Evolutionary conservation across 139 green algal genomes (phyloP), one percentile per base, ranked within the genome.

Genomic region (Trebouxia sp.): DNA sequence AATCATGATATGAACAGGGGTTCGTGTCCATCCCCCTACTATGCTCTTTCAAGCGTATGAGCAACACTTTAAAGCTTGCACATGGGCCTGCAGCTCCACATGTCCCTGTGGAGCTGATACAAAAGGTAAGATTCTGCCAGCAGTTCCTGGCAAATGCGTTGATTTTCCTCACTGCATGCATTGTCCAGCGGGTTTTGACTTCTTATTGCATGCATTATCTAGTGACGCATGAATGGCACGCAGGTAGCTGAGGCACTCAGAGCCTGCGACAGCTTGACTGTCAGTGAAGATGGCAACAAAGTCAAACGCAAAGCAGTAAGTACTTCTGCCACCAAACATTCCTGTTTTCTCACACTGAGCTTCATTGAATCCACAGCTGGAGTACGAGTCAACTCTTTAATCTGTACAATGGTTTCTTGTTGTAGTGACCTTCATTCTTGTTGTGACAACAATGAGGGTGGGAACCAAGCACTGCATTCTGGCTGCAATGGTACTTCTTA

Each of bases 21-120:
- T 92, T 81, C 47, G 93, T 97, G 0, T 85, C 92, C 42, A 76
- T 97, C 10, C 83, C 84, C 1, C 76, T 96, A 24, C 80, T 97
- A 24, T 89, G 89, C 56, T 91, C 92, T 1, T 98, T 98, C 66
- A 76, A 75, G n/a, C 92, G 94, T 65, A 97, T 98, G 92, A 80
- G 84, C 0, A 51, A 84, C 9, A 38, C 91, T 26, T 87, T 98
- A 15, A 87, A 90, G 80, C 35, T 78, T 32, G 32, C 20, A 39
- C 39, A 65, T 48, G 77, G 56, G 17, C 35, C 35, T 35, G 6
- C 38, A n/a, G 41, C 58, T 37, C 35, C 28, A 32, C 26, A 76
- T n/a, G 37, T 48, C 20, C 69, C 41, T 41, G 69, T n/a, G 24
- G 69, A 53, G 5, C 12, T 77, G 41, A 51, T 77, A 9, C 24